phyloP scores from a whole-genome alignment of 352 stramenopile genomes.

The Globisporangium ultimum region DNA sequence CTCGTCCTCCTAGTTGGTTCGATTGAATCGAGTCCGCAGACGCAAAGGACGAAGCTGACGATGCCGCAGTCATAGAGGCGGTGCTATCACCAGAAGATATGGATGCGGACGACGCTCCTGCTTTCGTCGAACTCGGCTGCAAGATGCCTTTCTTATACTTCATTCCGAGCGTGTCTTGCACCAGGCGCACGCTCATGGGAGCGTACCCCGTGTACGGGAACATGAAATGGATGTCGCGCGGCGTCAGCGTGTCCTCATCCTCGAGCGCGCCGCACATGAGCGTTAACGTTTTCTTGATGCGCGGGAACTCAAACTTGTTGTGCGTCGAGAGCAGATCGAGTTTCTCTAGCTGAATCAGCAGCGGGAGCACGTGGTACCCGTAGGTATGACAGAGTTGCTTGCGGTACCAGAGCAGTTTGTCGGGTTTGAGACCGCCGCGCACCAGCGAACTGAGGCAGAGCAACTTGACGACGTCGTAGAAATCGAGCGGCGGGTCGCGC shows the following conservation, averaged over 20 bases:
- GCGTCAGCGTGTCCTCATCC: conserved; percentile 45
- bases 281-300: conserved; percentile 34
- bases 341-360: conserved; percentile 72
- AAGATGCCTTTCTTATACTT: conserved; percentile 42
- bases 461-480: conserved; percentile 75
- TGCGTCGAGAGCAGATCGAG: conserved; percentile 58
- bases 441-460: conserved; percentile 76
- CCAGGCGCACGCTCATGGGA: conserved; percentile 73
- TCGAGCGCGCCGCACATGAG: conserved; percentile 39
- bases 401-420: conserved; percentile 59
- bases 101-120: neutral
- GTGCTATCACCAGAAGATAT: neutral
- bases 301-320: conserved; percentile 66
- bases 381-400: conserved; percentile 84
- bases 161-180: conserved; percentile 74
- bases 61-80: neutral
- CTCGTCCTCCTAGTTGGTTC: neutral
- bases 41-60: too few species aligned
- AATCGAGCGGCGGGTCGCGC: conserved; percentile 57
- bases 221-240: conserved; percentile 81
- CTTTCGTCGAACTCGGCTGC: neutral
- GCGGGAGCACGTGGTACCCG: conserved; percentile 59
- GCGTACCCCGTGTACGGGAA: conserved; percentile 85
- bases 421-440: conserved; percentile 53
- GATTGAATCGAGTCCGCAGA: conserved; percentile 6